Evolutionary conservation across 495 filamentous ascomycete genomes (phyloP), one percentile per base, ranked within the genome.

Genomic region (Bombardia bombarda): DNA sequence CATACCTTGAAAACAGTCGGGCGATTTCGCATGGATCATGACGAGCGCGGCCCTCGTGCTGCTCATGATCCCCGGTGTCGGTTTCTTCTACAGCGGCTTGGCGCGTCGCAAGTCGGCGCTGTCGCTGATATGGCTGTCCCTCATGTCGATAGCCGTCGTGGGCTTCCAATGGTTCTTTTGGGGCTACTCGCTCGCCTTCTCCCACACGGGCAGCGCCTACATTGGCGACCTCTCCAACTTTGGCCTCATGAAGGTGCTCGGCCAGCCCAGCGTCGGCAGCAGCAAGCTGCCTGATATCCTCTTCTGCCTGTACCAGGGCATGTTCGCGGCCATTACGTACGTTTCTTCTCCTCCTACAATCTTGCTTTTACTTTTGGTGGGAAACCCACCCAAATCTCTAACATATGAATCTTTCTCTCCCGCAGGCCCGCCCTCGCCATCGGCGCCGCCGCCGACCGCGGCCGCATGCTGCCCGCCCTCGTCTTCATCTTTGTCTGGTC

Each of bases 121-220:
- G 42, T 87, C 89, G 7, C 72, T 97, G 51, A 88, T 98, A 64
- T 96, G 88, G 89, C 80, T 96, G 16, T 89, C 89, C n/a, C 72
- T 97, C 60, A 95, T 96, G 84, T 82, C 89, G n/a, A 80, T 84
- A 17, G 88, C 85, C 13, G 82, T 98, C 36, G 80, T 87, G 8
- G 83, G 81, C 19, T 95, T 98, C 69, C 90, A 97, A 64, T 98
- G 92, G 90, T 98, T 97, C 73, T 95, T 98, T 75, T 97, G 90
- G 92, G 92, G 92, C 30, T 97, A 90, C 62, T 95, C 88, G 3
- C 71, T 98, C 25, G 78, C 90, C 33, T 98, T 96, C 71, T 93
- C 87, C 20, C 87, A 94, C 62, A 71, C 77, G 9, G 87, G 85
- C 12, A 85, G 86, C 40, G 76, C 67, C 37, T 98, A 74, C 66